Percentiles rank a stretch among this genome's conserved stretches.
These are phyloP conservation scores for Microdochium bolleyi DNA, from an alignment of 2,329 filamentous ascomycete species.

Conservation along the genomic window DNA sequence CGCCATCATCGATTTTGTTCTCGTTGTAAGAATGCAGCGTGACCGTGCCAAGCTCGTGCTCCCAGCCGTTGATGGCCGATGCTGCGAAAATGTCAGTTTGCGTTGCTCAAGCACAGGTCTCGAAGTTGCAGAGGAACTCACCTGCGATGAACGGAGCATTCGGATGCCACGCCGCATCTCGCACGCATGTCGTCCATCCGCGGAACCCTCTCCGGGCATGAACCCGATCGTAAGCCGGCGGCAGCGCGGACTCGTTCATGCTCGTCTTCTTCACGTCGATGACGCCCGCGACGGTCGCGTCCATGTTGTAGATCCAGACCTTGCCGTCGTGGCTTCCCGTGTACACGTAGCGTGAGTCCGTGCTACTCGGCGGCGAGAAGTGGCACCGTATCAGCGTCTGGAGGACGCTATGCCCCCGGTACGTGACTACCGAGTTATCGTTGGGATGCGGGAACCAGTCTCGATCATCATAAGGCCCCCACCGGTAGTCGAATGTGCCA, in stretches of 20 bases:
- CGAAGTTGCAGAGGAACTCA: constrained; percentile 34
- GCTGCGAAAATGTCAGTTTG: constrained; percentile 36
- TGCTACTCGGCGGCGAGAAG: constrained; percentile 81
- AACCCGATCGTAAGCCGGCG: constrained; percentile 43
- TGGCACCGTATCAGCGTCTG: constrained; percentile 91
- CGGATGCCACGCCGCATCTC: constrained; percentile 89
- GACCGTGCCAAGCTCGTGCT: constrained; percentile 65
- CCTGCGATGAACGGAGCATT: constrained; percentile 69
- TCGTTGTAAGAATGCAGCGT: constrained; percentile 75
- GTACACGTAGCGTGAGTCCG: constrained; percentile 88
- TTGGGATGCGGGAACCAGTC: constrained; percentile 67
- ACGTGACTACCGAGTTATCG: constrained; percentile 90
- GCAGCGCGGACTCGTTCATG: constrained; percentile 48
- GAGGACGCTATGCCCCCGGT: constrained; percentile 81
- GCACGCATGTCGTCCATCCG: constrained; percentile 69
- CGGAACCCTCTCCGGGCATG: constrained; percentile 46
- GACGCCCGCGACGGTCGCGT: constrained; percentile 70
- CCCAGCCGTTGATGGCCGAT: constrained; percentile 75
- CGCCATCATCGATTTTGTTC: constrained; percentile 54
- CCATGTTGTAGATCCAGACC: constrained; percentile 88
- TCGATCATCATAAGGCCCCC: constrained; percentile 54
- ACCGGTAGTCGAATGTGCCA: constrained; percentile 68
- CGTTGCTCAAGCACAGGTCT: not conserved
- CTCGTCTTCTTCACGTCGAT: constrained; percentile 74
- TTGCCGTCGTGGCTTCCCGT: constrained; percentile 84